A percentile compares a stretch with the other conserved stretches of the same genome.
Conservation (phyloP, 805 yeast species). For the Pichia paraexigua region DNA sequence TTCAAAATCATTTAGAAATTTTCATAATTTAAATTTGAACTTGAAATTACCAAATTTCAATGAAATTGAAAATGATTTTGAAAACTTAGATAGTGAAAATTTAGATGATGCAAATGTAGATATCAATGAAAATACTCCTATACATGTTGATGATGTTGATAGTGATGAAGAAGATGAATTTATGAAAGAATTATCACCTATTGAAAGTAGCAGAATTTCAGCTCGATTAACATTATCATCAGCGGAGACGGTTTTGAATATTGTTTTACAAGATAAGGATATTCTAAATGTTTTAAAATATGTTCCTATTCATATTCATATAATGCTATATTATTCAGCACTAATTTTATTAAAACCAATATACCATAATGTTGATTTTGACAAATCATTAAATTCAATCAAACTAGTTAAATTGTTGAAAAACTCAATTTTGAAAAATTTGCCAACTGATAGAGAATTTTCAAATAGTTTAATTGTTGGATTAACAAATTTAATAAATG, state of each 20-base stretch:
- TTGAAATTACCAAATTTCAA: constrained; percentile 21
- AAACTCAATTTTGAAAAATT: constrained; percentile 33
- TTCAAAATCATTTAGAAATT: constrained; percentile 38
- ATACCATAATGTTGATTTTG: constrained; percentile 15
- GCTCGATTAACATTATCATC: constrained; percentile 50
- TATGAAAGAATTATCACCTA: constrained; percentile 19
- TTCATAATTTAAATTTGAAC: constrained; percentile 31
- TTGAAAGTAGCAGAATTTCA: constrained; percentile 23
- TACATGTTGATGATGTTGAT: constrained; percentile 12
- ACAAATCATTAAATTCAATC: constrained; percentile 32
- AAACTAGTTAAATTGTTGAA: constrained; percentile 37
- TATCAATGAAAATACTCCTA: constrained; percentile 5
- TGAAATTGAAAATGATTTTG: constrained; percentile 14
- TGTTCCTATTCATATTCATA: constrained; percentile 66
- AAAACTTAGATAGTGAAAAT: constrained; percentile 27
- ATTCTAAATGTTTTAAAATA: constrained; percentile 47
- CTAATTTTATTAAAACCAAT: constrained; percentile 42
- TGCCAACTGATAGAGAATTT: constrained; percentile 47
- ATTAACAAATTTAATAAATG: constrained; percentile 22
- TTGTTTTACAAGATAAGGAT: constrained; percentile 53
- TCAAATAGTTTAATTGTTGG: constrained; percentile 35
- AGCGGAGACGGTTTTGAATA: constrained; percentile 52
- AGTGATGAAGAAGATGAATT: constrained; percentile 9
- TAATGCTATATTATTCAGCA: constrained; percentile 64
- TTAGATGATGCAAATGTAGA: constrained; percentile 23